Conservation (phyloP, 2,329 filamentous ascomycete species). For the Helminthosporium solani region DNA sequence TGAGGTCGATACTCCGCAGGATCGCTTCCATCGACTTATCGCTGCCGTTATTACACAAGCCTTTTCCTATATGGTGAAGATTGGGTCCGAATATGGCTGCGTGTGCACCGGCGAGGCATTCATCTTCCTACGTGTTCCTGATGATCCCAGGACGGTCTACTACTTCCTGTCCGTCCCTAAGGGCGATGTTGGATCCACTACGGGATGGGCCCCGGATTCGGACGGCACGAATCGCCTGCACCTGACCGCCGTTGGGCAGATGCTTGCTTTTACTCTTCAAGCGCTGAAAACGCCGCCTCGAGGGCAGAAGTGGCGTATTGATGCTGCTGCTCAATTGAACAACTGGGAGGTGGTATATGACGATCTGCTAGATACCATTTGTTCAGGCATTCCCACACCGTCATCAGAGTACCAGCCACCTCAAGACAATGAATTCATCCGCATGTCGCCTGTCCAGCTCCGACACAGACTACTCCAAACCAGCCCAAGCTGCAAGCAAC, state of each 20-base stretch:
- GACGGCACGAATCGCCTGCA: conserved; percentile 11
- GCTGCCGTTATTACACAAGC: conserved; percentile 50
- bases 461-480: no score
- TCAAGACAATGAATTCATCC: no score
- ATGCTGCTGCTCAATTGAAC: conserved; percentile 7
- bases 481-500: conserved; percentile 9
- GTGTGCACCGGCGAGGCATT: conserved; percentile 48
- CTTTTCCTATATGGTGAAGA: conserved; percentile 54
- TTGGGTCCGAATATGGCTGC: conserved; percentile 47
- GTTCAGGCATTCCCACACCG: no score
- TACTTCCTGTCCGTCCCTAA: conserved; percentile 38
- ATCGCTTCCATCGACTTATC: conserved; percentile 42
- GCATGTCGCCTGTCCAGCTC: no score
- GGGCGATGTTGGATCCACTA: conserved; percentile 28
- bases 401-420: no score
- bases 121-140: conserved; percentile 46
- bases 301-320: conserved; percentile 7
- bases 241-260: conserved; percentile 17
- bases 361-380: no score
- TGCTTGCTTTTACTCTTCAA: conserved; percentile 17
- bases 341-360: no score
- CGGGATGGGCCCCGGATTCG: conserved; percentile 15
- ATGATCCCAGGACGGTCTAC: conserved; percentile 29
- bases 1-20: conserved; percentile 36
- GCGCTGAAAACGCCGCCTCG: conserved; percentile 10